Conservation (phyloP, 495 filamentous ascomycete genomes). For the Tetracladium marchalianum region DNA sequence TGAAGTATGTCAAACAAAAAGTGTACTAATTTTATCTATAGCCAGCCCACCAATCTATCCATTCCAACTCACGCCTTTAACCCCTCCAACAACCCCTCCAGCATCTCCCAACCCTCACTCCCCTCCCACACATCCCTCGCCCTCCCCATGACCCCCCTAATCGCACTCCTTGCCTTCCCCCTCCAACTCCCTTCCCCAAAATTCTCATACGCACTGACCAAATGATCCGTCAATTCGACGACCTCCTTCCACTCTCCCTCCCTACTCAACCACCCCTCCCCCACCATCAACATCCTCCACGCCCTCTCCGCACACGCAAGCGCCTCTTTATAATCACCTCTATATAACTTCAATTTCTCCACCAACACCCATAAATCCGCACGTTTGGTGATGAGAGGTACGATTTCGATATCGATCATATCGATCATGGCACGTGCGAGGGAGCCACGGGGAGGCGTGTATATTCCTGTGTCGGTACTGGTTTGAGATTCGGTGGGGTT, state of each 20-base stretch:
- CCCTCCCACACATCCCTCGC: constrained; percentile 80
- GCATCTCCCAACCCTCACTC: constrained; percentile 53
- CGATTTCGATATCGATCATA: constrained; percentile 58
- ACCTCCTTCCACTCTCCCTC: constrained; percentile 45
- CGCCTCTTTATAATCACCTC: constrained; percentile 53
- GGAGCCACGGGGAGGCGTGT: constrained; percentile 35
- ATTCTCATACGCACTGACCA: constrained; percentile 58
- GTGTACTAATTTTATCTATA: no score
- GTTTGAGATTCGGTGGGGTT: constrained; percentile 17
- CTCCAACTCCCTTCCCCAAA: constrained; percentile 66
- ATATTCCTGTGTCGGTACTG: constrained; percentile 29
- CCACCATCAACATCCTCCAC: constrained; percentile 60
- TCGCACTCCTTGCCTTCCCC: constrained; percentile 76
- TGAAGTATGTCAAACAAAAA: no score
- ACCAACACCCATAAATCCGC: constrained; percentile 67
- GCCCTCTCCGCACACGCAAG: constrained; percentile 80
- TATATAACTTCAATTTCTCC: constrained; percentile 59
- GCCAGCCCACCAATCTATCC: no score
- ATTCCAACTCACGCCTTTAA: constrained; percentile 29
- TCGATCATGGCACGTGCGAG: constrained; percentile 48
- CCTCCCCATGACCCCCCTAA: constrained; percentile 70
- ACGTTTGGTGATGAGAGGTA: constrained; percentile 75
- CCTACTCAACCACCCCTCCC: constrained; percentile 36
- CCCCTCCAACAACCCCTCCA: constrained; percentile 51
- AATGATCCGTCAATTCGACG: constrained; percentile 52